Base-by-base conservation (phyloP, 345 rosid genomes). In the Raphanus raphanistrum region DNA sequence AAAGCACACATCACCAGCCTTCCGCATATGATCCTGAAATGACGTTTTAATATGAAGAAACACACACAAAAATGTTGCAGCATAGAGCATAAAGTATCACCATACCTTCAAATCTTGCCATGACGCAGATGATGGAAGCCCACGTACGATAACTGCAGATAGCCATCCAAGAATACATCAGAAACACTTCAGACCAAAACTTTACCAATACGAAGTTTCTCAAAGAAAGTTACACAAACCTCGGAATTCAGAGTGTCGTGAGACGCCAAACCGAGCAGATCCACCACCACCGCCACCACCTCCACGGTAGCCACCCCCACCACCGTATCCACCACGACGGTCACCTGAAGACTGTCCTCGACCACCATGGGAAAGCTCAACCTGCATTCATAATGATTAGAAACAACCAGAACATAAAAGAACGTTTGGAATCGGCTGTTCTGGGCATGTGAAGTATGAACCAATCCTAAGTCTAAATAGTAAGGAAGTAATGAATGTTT, bases 291-390 rank as follows among this genome's bases (percentile, higher is more conserved):
- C 69, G 9, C 81, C 77, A 48, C 4, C 10, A 13, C 55, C 58
- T 12, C 52, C 52, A 5, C 55, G 55, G 21, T 50, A 50, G 32
- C 54, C 52, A 62, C 91, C 67, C 1, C 67, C 77, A 21, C 85
- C 83, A 63, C 84, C 75, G 10, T 84, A 87, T 9, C 88, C 82
- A 70, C 91, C 90, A 78, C 93, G 88, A 32, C 91, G 91, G 80
- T 90, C 96, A 81, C 88, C 80, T 70, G 93, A 85, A 65, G 91
- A 82, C 67, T 81, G 96, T 54, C 97, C 94, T 79, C 96, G 84
- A 60, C 98, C 99, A 81, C 99, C 98, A 87, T 94, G 98, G 61
- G 98, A 94, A 82, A 95, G 97, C 83, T 95, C 99, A 83, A 95
- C 97, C 99, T 95, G 79, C 82, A 82, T 11, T 67, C 28, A 76